Base-by-base conservation (phyloP, 495 filamentous ascomycete species). In the Chaetomidium leptoderma region DNA sequence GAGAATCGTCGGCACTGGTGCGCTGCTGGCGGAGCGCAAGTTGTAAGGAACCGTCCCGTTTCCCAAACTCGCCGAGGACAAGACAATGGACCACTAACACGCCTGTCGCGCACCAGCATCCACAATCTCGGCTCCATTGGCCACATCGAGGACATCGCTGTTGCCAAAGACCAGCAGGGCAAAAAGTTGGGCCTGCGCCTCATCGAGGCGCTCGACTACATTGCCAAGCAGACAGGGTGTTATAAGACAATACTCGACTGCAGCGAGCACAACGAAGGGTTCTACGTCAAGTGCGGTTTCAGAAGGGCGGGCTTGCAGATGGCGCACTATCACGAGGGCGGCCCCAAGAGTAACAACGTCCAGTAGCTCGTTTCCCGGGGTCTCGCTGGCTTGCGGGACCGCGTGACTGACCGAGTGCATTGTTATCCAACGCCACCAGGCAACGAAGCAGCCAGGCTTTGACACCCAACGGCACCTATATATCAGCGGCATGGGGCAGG, bases 211-310 rank as follows among this genome's bases (percentile, higher is more conserved):
- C 81, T 98, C 65, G 93, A 97, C 75, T 86, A 81, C 72, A 84
- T 97, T 56, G 90, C 90, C 54, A 81, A 86, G 65, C 81, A 89
- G 64, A 86, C 90, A 48, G 91, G 90, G 24, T 95, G 90, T 75
- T 97, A 96, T 73, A 97, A 96, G 84, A 88, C 86, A 67, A 77
- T 83, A 63, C 71, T 77, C 56, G 79, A 81, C 66, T 82, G 78
- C 67, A 78, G 74, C 69, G 78, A 80, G 65, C 77, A 87, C 63
- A 98, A 98, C 71, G 91, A 96, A 74, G 93, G 91, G 16, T 98
- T 98, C 78, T 98, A 98, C 71, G 83, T 96, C 63, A 98, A 98
- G 81, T 98, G 93, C 70, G 95, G 92, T 42, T 97, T 95, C 72
- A 89, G 90, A 74, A 78, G 91, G 45, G 95, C 91, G 24, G 93